Conservation (phyloP, 257 asterid genomes). For the Plantago major region DNA sequence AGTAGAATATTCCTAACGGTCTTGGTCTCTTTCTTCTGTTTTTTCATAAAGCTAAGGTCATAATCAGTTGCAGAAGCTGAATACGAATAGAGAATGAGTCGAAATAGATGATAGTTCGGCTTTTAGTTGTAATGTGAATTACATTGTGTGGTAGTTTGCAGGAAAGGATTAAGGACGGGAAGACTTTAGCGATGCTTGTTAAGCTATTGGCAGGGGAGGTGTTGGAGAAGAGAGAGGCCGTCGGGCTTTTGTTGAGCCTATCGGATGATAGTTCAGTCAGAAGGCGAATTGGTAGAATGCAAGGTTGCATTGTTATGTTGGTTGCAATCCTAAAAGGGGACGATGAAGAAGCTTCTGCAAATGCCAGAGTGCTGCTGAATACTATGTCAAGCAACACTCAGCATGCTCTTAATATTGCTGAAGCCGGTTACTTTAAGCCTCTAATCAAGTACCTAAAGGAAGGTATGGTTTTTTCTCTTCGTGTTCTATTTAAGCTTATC, state of each 20-base stretch:
- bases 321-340: slow-evolving; percentile 60
- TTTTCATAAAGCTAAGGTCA: background rate
- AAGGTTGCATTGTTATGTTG: slow-evolving; percentile 73
- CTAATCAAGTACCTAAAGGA: slow-evolving; percentile 56
- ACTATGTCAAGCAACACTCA: slow-evolving; percentile 66
- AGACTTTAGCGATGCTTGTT: slow-evolving; percentile 47
- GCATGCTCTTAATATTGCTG: slow-evolving; percentile 90
- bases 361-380: slow-evolving; percentile 54
- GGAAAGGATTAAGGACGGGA: slow-evolving; percentile 69
- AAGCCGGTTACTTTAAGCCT: slow-evolving; percentile 91
- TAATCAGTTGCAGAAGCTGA: background rate
- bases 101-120: background rate
- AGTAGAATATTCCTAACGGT: slow-evolving; percentile 3
- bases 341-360: slow-evolving; percentile 48
- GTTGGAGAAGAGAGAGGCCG: slow-evolving; percentile 76
- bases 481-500: background rate
- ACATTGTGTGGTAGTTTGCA: slow-evolving; percentile 45
- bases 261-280: slow-evolving; percentile 41
- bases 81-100: background rate
- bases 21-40: too few species aligned
- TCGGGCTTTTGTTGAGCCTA: slow-evolving; percentile 53
- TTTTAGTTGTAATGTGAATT: slow-evolving; percentile 16
- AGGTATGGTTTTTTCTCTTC: slow-evolving; percentile 33
- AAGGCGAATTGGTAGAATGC: slow-evolving; percentile 61
- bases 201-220: slow-evolving; percentile 55